Evolutionary conservation across 371 early-diverging fungal genomes (phyloP).

Genomic region (Saksenaea oblongispora): DNA sequence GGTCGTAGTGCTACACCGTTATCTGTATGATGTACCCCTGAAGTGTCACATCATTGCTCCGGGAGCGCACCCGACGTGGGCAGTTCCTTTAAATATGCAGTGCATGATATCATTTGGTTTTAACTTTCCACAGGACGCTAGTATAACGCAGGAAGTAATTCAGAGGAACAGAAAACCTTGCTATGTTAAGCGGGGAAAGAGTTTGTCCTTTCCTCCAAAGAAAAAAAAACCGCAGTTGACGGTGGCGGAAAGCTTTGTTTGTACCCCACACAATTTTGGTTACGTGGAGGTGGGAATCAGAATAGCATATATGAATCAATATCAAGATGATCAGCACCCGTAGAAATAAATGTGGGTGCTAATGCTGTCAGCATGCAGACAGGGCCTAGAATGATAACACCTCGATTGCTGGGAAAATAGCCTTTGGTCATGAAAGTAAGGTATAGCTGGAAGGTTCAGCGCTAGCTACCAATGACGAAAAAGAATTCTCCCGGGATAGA

Average conservation of each 20-base stretch:
- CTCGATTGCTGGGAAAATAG: constrained; percentile 66
- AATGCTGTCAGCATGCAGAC: constrained; percentile 35
- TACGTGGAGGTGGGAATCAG: background rate
- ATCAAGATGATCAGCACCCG: constrained; percentile 5
- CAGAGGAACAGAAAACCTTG: too few relatives aligned
- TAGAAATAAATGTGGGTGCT: constrained; percentile 26
- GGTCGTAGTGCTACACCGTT: too few relatives aligned
- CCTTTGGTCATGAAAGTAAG: constrained; percentile 70
- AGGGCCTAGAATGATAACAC: constrained; percentile 44
- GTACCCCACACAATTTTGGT: background rate
- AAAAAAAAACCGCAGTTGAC: background rate
- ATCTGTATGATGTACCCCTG: too few relatives aligned
- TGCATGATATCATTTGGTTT: too few relatives aligned
- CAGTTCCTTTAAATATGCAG: too few relatives aligned
- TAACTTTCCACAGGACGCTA: background rate
- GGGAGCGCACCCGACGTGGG: too few relatives aligned
- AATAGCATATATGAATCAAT: background rate
- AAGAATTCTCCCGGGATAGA: constrained; percentile 49
- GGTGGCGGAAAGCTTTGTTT: background rate
- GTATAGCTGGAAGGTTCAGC: constrained; percentile 55
- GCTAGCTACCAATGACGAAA: constrained; percentile 58
- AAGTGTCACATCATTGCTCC: too few relatives aligned
- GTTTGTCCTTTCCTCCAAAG: too few relatives aligned
- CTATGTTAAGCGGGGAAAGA: too few relatives aligned
- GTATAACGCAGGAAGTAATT: too few relatives aligned